A percentile compares a stretch with the other conserved stretches of the same genome.
These are phyloP conservation scores for Adansonia digitata DNA, from an alignment of 345 rosid species.

Conservation along the genomic window DNA sequence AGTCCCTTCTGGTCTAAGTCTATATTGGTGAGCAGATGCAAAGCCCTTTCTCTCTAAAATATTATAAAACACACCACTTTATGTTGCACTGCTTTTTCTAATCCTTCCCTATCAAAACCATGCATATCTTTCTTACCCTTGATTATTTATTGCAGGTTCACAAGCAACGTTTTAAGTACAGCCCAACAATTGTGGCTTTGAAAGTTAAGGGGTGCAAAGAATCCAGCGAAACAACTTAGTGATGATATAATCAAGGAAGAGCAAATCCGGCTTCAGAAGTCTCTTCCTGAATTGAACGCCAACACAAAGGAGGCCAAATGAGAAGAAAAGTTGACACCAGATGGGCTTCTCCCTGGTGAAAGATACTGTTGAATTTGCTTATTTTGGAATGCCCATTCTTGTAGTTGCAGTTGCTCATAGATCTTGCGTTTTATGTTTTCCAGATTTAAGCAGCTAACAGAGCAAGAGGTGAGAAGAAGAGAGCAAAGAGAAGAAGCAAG, in stretches of 20 bases:
- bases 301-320: constrained; percentile 19
- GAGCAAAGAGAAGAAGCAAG: constrained; percentile 57
- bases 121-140: constrained; percentile 13
- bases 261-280: constrained; percentile 32
- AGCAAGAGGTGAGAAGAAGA: constrained; percentile 72
- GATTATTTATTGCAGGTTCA: constrained; percentile 50
- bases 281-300: constrained; percentile 35
- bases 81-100: background rate
- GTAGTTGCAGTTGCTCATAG: constrained; percentile 5
- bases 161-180: constrained; percentile 84
- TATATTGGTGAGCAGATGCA: constrained; percentile 69
- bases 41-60: constrained; percentile 4
- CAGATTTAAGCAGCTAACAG: constrained; percentile 79
- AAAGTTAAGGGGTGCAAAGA: constrained; percentile 74
- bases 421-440: constrained; percentile 16
- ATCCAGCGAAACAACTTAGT: constrained; percentile 34
- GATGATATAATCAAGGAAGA: constrained; percentile 45
- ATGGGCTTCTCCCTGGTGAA: constrained; percentile 75
- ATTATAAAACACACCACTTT: background rate
- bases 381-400: background rate
- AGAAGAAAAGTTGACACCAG: constrained; percentile 40
- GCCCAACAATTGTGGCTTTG: constrained; percentile 94
- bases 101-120: background rate
- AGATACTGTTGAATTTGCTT: constrained; percentile 34
- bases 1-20: constrained; percentile 97